These are phyloP conservation scores for Psophocarpus tetragonolobus DNA, from an alignment of 306 rosid species.

Conservation along the genomic window DNA sequence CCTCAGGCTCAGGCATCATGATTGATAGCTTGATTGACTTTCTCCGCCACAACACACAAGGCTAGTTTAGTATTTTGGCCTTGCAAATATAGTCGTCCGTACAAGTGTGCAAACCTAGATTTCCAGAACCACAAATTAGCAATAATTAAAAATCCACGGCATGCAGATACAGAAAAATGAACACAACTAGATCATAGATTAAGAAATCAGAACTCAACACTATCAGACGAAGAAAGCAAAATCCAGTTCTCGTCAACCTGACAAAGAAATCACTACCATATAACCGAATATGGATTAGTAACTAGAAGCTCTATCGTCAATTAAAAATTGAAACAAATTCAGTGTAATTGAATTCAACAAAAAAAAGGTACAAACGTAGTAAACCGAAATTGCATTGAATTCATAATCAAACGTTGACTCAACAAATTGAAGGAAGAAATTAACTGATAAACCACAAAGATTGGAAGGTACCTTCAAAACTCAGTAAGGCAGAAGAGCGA, in stretches of 20 bases:
- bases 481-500: not conserved
- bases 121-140: not conserved
- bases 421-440: not conserved
- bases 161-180: slow-evolving; percentile 26
- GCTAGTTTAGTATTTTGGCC: slow-evolving; percentile 9
- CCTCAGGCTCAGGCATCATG: slow-evolving; percentile 69
- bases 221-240: slow-evolving; percentile 28
- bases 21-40: not conserved
- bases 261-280: not conserved
- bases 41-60: slow-evolving; percentile 9
- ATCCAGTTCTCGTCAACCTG: not conserved
- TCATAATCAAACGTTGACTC: slow-evolving; percentile 15
- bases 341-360: not conserved
- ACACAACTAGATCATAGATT: slow-evolving; percentile 28
- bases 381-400: slow-evolving; percentile 9
- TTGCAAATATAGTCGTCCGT: slow-evolving; percentile 18
- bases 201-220: not conserved
- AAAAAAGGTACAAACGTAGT: slow-evolving; percentile 2
- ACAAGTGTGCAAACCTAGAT: not conserved
- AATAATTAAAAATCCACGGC: not conserved
- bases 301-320: not conserved
- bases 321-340: not conserved
- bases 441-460: not conserved
- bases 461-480: not conserved
- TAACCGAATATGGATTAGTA: not conserved